Evolutionary conservation across 371 early-diverging fungal genomes (phyloP).

Genomic region (Actinomortierella wolfii): DNA sequence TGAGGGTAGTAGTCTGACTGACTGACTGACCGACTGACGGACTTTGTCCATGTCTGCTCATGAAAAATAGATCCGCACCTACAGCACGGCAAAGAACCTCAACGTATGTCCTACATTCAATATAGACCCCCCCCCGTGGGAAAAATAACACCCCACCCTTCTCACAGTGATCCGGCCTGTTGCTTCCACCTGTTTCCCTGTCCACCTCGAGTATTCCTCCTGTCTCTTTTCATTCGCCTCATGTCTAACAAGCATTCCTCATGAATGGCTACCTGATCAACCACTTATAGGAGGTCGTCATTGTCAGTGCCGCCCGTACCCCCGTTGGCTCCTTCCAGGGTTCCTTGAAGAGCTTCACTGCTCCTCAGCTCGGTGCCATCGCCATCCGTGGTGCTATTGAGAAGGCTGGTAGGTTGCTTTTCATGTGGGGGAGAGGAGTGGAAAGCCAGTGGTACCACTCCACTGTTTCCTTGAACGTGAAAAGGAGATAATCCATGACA

Average conservation of each 20-base stretch:
- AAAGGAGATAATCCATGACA: slow-evolving; percentile 1
- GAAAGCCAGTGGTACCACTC: no score
- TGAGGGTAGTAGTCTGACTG: background rate
- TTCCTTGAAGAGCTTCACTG: slow-evolving; percentile 82
- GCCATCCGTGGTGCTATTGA: slow-evolving; percentile 59
- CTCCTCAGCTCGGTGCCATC: slow-evolving; percentile 87
- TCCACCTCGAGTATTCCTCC: no score
- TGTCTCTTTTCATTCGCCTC: background rate
- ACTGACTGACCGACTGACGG: background rate
- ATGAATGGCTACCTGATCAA: background rate
- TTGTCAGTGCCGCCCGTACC: slow-evolving; percentile 90
- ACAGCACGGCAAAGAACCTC: slow-evolving; percentile 35
- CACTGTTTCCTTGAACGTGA: slow-evolving; percentile 64
- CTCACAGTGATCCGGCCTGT: no score
- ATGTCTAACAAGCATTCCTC: background rate
- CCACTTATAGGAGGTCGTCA: slow-evolving; percentile 74
- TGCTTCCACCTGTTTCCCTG: no score
- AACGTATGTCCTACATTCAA: slow-evolving; percentile 20
- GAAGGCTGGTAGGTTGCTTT: slow-evolving; percentile 33
- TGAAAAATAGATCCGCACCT: slow-evolving; percentile 32
- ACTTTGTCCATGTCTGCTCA: background rate
- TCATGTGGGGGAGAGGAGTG: no score
- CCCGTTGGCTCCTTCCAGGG: slow-evolving; percentile 95
- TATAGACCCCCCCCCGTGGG: slow-evolving; percentile 14
- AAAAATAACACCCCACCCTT: slow-evolving; percentile 19